A percentile compares a stretch with the other conserved stretches of the same genome.
Evolutionary conservation across 805 yeast genomes (phyloP).

Genomic region (Ogataea ganodermae): DNA sequence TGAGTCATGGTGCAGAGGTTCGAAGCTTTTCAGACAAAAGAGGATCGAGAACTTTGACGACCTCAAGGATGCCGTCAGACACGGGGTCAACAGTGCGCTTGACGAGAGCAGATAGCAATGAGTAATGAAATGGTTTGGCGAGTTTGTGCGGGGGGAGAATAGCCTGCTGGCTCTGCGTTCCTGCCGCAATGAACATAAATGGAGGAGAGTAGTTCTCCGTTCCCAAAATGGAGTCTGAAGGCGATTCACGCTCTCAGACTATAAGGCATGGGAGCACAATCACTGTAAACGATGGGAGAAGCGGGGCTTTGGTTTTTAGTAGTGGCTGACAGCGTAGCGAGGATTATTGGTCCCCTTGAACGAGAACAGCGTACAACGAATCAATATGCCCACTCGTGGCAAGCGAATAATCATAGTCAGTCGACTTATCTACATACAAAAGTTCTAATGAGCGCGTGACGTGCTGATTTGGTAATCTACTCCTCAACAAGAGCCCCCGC

Average conservation of each 20-base stretch:
- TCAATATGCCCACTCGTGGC: too few species aligned
- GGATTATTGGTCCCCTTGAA: too few species aligned
- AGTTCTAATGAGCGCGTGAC: too few species aligned
- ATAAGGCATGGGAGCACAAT: conserved; percentile 31
- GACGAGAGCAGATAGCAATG: conserved; percentile 15
- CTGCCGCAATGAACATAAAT: conserved; percentile 1
- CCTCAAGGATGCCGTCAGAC: conserved; percentile 31
- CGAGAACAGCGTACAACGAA: too few species aligned
- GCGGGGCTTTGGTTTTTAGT: too few species aligned
- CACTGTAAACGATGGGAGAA: too few species aligned
- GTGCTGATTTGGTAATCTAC: conserved; percentile 6
- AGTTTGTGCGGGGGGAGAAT: neutral
- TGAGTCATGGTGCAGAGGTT: conserved; percentile 45
- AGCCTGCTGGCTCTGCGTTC: neutral
- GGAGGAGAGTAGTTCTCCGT: too few species aligned
- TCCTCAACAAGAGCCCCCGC: conserved; percentile 80
- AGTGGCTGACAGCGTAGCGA: too few species aligned
- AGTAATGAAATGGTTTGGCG: neutral
- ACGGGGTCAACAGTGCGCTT: conserved; percentile 33
- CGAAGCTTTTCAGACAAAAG: conserved; percentile 51
- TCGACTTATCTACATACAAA: too few species aligned
- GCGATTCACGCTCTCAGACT: conserved; percentile 9
- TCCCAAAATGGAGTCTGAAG: conserved; percentile 26
- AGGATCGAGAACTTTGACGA: conserved; percentile 34
- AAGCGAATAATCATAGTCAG: too few species aligned